Evolutionary conservation across 2,329 filamentous ascomycete species (phyloP).

Genomic region (Epichloe typhina): DNA sequence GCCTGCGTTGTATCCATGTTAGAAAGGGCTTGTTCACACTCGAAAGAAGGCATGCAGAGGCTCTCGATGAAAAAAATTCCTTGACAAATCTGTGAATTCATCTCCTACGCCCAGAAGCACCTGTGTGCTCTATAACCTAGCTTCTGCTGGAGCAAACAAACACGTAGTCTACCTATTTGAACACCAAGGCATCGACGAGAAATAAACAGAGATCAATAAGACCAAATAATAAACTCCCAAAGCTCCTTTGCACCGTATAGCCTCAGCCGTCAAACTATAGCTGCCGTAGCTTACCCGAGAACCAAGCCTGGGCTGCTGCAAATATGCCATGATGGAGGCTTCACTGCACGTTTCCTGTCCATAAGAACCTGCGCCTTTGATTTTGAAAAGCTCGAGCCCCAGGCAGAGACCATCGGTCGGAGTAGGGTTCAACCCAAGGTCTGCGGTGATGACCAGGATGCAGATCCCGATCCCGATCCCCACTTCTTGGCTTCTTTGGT

Average conservation of each 20-base stretch:
- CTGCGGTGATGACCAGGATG: background rate
- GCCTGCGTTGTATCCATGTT: too few relatives aligned
- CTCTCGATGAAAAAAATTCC: too few relatives aligned
- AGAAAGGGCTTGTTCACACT: too few relatives aligned
- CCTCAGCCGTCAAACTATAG: background rate
- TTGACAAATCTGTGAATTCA: background rate
- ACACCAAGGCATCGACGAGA: background rate
- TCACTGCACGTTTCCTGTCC: background rate
- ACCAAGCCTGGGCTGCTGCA: background rate
- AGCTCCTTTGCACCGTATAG: background rate
- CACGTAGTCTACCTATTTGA: slow-evolving; percentile 4
- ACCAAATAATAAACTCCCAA: background rate
- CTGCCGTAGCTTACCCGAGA: background rate
- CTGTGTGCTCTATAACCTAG: slow-evolving; percentile 1
- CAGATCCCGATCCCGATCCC: background rate
- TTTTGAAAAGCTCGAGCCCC: background rate
- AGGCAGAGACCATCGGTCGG: background rate
- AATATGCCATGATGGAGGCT: background rate
- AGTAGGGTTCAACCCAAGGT: background rate
- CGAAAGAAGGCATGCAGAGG: too few relatives aligned
- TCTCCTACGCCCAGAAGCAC: slow-evolving; percentile 2
- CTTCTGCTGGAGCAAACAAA: slow-evolving; percentile 1
- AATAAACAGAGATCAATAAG: background rate
- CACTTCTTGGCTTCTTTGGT: background rate
- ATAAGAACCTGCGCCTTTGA: background rate